Evolutionary conservation across 768 basidiomycete species (phyloP), one percentile per base, ranked within the genome.

Genomic region (Trametes punicea): DNA sequence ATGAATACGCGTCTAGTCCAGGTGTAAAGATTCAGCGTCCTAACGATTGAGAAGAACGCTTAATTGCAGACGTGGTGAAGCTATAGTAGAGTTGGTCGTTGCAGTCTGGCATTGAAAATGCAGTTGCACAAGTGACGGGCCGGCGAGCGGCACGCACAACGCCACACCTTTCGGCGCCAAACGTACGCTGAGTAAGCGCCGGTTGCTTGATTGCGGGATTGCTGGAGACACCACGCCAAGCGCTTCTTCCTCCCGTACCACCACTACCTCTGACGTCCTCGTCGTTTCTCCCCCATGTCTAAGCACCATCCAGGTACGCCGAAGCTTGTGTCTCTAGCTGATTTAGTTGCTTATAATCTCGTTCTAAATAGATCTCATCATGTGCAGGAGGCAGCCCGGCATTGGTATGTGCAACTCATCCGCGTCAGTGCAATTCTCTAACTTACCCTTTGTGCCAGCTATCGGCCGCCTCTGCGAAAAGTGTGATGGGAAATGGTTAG

Each of bases 391-490:
- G 55, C 95, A 98, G 73, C 89, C 97, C 64, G 97, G 97, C 61
- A 98, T 98, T 54, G 95, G 95, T 92, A 64, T 62, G 85, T 72
- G 6, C 46, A 8, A 33, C 29, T 26, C 18, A 11, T 29, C 18
- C 16, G 38, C 26, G 39, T 20, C 49, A 25, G 18, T 27, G 53
- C 40, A 30, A 50, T 47, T 42, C 56, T 13, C 59, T 61, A 18
- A 67, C 47, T 27, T 36, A 53, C 29, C 34, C 33, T 26, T 27
- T 54, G 20, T 41, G 20, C 16, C 63, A 97, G 97, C 97, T 44
- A 97, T 98, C 65, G 97, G 97, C 38, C 90, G 97, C 65, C 81
- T 98, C 48, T 99, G 97, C 72, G 97, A 99, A 75, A 98, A 98
- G 72, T 98, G 95, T 67, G 97, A 99, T 70, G 97, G 97, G 47